These are phyloP conservation scores for Eudorina sp. DNA, from an alignment of 139 green algal species.

Conservation along the genomic window DNA sequence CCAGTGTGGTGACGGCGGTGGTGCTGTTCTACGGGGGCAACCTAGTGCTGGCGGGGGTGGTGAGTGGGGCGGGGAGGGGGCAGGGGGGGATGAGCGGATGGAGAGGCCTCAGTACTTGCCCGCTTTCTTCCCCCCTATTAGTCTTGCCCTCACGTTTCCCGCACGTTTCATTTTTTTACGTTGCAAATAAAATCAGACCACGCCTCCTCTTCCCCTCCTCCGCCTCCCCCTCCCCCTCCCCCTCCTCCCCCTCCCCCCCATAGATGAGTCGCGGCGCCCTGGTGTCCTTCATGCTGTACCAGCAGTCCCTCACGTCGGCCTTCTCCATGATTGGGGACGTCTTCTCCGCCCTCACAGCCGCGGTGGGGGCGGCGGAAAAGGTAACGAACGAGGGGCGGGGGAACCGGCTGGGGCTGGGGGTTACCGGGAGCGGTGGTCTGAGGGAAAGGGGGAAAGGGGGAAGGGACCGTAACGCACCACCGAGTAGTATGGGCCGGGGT, in stretches of 20 bases:
- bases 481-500: too few relatives aligned
- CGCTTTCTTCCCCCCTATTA: not conserved
- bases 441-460: not conserved
- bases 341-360: constrained; percentile 79
- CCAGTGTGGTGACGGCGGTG: constrained; percentile 70
- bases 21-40: constrained; percentile 71
- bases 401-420: not conserved
- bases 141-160: too few relatives aligned
- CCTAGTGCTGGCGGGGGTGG: constrained; percentile 66
- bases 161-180: too few relatives aligned
- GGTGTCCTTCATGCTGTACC: constrained; percentile 90
- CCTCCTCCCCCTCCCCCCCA: not conserved
- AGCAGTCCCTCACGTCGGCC: constrained; percentile 76
- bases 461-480: not conserved
- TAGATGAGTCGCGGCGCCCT: constrained; percentile 71
- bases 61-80: not conserved
- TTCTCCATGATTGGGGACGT: constrained; percentile 87
- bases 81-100: not conserved
- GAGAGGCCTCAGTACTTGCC: not conserved
- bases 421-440: not conserved
- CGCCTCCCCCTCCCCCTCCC: not conserved
- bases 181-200: not conserved
- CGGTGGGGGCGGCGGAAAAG: constrained; percentile 91
- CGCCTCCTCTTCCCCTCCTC: not conserved
- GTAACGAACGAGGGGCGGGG: constrained; percentile 39